A percentile compares a stretch with the other conserved stretches of the same genome.
phyloP scores from a whole-genome alignment of 2,329 filamentous ascomycete species.

The Penicillium corylophilum region DNA sequence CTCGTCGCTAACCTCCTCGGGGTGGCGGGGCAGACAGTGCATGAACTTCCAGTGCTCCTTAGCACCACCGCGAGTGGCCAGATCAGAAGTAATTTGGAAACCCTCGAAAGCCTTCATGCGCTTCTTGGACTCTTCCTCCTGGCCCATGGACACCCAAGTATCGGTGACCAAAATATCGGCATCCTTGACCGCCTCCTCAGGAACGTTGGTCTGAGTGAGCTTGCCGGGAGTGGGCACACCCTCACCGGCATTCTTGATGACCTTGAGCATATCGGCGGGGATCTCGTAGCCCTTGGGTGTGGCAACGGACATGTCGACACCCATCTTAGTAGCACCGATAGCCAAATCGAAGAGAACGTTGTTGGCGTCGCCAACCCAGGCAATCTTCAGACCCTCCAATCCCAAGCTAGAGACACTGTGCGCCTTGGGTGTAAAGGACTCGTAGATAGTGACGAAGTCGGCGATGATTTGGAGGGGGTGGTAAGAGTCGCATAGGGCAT shows the following conservation, averaged over 20 bases:
- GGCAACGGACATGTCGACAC: slow-evolving; percentile 81
- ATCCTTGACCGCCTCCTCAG: slow-evolving; percentile 79
- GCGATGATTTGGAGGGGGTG: slow-evolving; percentile 94
- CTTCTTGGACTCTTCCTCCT: slow-evolving; percentile 79
- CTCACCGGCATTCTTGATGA: slow-evolving; percentile 66
- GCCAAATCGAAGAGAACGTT: slow-evolving; percentile 95
- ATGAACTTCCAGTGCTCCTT: slow-evolving; percentile 94
- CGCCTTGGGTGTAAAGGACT: slow-evolving; percentile 62
- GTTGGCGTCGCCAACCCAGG: slow-evolving; percentile 96
- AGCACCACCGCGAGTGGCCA: slow-evolving; percentile 80
- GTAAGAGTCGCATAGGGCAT: slow-evolving; percentile 83
- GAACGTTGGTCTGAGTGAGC: slow-evolving; percentile 72
- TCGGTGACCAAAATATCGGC: slow-evolving; percentile 93
- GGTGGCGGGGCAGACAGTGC: slow-evolving; percentile 92
- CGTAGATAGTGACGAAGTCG: slow-evolving; percentile 87
- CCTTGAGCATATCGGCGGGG: slow-evolving; percentile 67
- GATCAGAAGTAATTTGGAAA: slow-evolving; percentile 85
- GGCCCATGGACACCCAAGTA: slow-evolving; percentile 98
- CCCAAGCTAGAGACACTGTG: slow-evolving; percentile 55
- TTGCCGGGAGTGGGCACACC: slow-evolving; percentile 61
- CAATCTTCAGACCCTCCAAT: slow-evolving; percentile 80
- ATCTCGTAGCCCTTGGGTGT: slow-evolving; percentile 84
- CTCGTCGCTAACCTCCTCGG: slow-evolving; percentile 89
- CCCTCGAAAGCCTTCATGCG: slow-evolving; percentile 78
- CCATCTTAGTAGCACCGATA: slow-evolving; percentile 82